Evolutionary conservation across 2,329 filamentous ascomycete genomes (phyloP), one percentile per base, ranked within the genome.

Genomic region (Aspergillus costaricaensis): DNA sequence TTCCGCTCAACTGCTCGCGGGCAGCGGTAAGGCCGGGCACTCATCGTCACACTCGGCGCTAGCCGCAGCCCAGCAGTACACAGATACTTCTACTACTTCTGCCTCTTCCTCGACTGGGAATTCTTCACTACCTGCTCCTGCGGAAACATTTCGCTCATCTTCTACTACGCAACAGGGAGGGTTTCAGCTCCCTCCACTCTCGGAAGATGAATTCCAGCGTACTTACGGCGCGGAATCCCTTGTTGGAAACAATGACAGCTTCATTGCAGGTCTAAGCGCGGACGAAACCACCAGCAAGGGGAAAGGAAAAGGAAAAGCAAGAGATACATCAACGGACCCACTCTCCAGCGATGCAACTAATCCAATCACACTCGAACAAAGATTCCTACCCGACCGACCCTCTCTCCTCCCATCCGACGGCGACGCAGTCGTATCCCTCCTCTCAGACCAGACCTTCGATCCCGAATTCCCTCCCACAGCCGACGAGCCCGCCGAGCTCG

Each of bases 401-500:
- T 58, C 62, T n/a, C 30, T 27, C 48, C 21, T 60, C 39, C 41
- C 57, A 9, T 66, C 73, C 14, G 80, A 82, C 64, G 80, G 80
- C 25, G 64, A 70, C 38, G 80, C 72, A 4, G 79, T 82, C 5
- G 55, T 79, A 9, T 67, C 68, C n/a, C 68, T 82, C 25, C 73
- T 82, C 9, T 62, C 70, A 2, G 65, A 73, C 39, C 38, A 66
- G 17, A 68, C 67, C 27, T 77, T 78, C 55, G 70, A 74, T 62
- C 72, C 66, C 17, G 62, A 71, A 10, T 66, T 72, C 36, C 65
- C 66, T 10, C 48, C 58, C 17, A 44, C 54, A 9, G 64, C 66
- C 15, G 64, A 74, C 43, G 68, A 72, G 25, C 67, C 68, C 9
- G 63, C 69, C 50, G 74, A 59, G n/a, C 55, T 43, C 23, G 54